Evolutionary conservation across 768 basidiomycete species (phyloP).

Genomic region (Tylopilus felleus): DNA sequence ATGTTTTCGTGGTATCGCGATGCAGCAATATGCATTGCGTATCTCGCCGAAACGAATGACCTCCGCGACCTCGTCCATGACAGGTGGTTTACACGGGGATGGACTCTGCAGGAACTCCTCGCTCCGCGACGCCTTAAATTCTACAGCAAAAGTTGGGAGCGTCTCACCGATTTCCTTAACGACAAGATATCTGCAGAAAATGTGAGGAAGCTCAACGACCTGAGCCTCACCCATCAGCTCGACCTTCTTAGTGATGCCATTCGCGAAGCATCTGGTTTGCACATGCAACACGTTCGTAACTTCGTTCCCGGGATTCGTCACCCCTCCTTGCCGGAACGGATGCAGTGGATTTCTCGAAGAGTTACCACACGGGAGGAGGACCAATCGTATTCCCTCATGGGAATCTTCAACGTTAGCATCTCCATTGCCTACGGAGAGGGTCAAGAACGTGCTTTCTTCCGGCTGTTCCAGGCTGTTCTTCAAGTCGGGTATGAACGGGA

Average conservation of each 20-base stretch:
- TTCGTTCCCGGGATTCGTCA: not conserved
- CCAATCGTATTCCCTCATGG: slow-evolving; percentile 17
- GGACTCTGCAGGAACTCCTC: slow-evolving; percentile 11
- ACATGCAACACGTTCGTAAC: not conserved
- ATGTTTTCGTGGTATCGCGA: slow-evolving; percentile 22
- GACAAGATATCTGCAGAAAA: not conserved
- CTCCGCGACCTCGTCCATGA: slow-evolving; percentile 2
- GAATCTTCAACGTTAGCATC: slow-evolving; percentile 13
- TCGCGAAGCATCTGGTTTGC: not conserved
- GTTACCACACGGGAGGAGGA: slow-evolving; percentile 18
- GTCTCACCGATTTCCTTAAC: not conserved
- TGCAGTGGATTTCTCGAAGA: slow-evolving; percentile 17
- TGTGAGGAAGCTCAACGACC: not conserved
- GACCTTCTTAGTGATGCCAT: not conserved
- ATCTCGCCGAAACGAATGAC: slow-evolving; percentile 5
- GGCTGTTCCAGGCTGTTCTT: slow-evolving; percentile 5
- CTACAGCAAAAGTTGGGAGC: slow-evolving; percentile 12
- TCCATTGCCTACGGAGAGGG: slow-evolving; percentile 20
- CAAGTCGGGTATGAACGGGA: not conserved
- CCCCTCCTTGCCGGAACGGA: not conserved
- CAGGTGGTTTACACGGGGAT: slow-evolving; percentile 14
- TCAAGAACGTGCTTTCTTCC: slow-evolving; percentile 7
- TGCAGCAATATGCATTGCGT: slow-evolving; percentile 11
- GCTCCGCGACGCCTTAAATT: slow-evolving; percentile 14
- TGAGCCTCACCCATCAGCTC: not conserved